phyloP scores from a whole-genome alignment of 306 rosid species.

The Castanospermum australe region DNA sequence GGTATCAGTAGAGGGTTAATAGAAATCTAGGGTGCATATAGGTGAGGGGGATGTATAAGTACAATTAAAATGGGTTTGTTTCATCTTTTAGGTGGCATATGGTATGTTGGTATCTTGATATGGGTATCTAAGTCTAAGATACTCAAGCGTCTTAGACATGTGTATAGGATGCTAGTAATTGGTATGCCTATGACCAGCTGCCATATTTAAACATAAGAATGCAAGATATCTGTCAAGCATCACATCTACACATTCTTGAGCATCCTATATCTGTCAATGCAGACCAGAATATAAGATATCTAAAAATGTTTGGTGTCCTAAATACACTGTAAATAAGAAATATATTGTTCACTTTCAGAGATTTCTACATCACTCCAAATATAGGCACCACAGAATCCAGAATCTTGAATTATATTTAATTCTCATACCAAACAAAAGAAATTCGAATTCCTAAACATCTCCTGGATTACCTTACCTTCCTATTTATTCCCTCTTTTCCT shows the following conservation, averaged over 20 bases:
- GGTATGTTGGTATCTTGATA: not conserved
- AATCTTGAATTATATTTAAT: not conserved
- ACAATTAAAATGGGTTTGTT: not conserved
- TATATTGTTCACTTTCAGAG: not conserved
- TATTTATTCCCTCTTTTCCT: not conserved
- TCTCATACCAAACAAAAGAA: slow-evolving; percentile 1
- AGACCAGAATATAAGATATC: not conserved
- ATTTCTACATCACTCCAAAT: not conserved
- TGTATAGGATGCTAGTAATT: not conserved
- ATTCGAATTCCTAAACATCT: slow-evolving; percentile 10
- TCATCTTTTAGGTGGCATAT: not conserved
- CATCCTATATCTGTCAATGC: not conserved
- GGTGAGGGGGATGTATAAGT: not conserved
- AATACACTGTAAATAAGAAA: not conserved
- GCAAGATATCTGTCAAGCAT: not conserved
- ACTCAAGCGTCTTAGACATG: too few relatives aligned
- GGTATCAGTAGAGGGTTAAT: not conserved
- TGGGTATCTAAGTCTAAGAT: not conserved
- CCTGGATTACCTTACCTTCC: slow-evolving; percentile 2
- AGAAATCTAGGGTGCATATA: not conserved
- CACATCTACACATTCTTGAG: not conserved
- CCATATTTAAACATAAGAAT: not conserved
- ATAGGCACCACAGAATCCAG: not conserved
- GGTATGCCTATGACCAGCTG: not conserved
- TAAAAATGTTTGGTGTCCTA: not conserved